phyloP scores from a whole-genome alignment of 495 filamentous ascomycete genomes.

The Mycothermus thermophilus region DNA sequence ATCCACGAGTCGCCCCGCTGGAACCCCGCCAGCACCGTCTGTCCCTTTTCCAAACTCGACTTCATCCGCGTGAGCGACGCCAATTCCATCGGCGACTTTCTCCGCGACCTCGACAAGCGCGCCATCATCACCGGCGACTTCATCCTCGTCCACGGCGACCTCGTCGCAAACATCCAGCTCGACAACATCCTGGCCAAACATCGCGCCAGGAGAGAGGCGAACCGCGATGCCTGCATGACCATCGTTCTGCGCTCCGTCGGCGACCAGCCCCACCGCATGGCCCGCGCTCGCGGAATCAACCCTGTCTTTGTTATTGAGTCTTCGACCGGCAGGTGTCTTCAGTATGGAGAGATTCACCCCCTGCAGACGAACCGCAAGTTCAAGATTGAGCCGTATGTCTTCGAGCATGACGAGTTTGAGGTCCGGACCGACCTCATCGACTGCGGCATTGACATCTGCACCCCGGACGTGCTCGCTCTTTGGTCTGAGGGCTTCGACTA shows the following conservation, averaged over 20 bases:
- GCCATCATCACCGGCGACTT: constrained; percentile 82
- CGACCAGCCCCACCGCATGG: constrained; percentile 45
- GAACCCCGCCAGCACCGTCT: constrained; percentile 38
- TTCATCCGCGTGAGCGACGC: constrained; percentile 78
- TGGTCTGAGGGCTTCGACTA: constrained; percentile 99
- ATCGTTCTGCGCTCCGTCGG: constrained; percentile 77
- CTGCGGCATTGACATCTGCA: constrained; percentile 94
- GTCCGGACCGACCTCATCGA: constrained; percentile 82
- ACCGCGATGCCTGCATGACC: constrained; percentile 98
- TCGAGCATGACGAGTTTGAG: constrained; percentile 54
- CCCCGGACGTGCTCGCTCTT: constrained; percentile 80
- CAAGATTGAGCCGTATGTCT: constrained; percentile 47
- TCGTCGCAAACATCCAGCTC: constrained; percentile 82
- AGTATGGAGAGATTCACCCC: constrained; percentile 69
- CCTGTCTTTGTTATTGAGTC: constrained; percentile 83
- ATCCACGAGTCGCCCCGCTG: constrained; percentile 41
- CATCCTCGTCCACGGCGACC: constrained; percentile 79
- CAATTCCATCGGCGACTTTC: constrained; percentile 77
- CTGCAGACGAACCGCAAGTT: constrained; percentile 40
- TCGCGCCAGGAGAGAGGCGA: constrained; percentile 61
- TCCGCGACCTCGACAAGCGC: constrained; percentile 84
- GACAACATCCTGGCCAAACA: constrained; percentile 67
- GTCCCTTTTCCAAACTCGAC: constrained; percentile 72
- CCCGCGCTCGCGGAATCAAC: constrained; percentile 54
- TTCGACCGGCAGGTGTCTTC: constrained; percentile 64